Conservation (phyloP, 345 rosid species). For the Hirschfeldia incana region DNA sequence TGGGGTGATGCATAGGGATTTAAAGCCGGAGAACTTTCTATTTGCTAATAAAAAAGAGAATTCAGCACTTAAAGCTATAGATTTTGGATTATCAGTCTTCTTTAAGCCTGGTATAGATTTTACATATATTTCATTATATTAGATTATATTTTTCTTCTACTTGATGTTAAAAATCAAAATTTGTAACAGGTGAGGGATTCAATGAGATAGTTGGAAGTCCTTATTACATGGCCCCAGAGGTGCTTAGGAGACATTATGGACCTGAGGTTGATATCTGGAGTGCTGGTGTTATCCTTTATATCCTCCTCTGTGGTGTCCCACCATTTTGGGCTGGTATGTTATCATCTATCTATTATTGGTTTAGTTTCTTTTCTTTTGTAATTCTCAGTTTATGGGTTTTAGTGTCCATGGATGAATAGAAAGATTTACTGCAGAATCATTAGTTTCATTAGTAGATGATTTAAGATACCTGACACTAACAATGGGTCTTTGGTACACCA, state of each 20-base stretch:
- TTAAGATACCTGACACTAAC: background rate
- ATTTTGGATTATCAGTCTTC: slow-evolving; percentile 82
- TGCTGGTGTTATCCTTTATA: slow-evolving; percentile 87
- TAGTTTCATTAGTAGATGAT: background rate
- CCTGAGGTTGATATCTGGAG: slow-evolving; percentile 93
- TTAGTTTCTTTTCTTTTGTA: background rate
- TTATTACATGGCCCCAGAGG: slow-evolving; percentile 96
- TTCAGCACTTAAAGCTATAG: slow-evolving; percentile 69
- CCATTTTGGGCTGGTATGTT: slow-evolving; percentile 90
- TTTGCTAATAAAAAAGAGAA: slow-evolving; percentile 77
- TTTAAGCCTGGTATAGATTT: slow-evolving; percentile 67
- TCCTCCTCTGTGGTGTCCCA: slow-evolving; percentile 85
- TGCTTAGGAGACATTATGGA: slow-evolving; percentile 74
- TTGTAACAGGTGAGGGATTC: slow-evolving; percentile 60
- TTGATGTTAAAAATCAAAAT: background rate
- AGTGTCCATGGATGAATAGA: slow-evolving; percentile 9
- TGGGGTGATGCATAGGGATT: slow-evolving; percentile 85
- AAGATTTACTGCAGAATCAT: background rate
- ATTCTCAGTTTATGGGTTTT: background rate
- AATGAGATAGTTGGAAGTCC: slow-evolving; percentile 95
- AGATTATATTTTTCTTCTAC: background rate
- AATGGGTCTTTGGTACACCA: too few species aligned
- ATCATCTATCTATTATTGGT: slow-evolving; percentile 19
- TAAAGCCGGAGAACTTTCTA: slow-evolving; percentile 86
- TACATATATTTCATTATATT: background rate